Conservation (phyloP, 1,284 basidiomycete genomes). For the Trametes pubescens region DNA sequence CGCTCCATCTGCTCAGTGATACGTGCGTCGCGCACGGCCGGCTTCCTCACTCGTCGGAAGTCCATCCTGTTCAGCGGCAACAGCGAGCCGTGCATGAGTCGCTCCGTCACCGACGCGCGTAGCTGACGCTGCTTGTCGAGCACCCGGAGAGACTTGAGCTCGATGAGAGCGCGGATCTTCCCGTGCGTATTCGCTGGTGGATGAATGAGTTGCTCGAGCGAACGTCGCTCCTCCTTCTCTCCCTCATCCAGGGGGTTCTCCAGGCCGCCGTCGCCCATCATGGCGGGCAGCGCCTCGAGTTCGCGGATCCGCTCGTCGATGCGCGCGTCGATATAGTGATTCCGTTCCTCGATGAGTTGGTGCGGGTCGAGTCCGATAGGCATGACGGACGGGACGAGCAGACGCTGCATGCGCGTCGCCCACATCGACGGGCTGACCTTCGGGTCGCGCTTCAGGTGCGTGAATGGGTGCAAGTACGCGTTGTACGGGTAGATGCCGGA, state of each 20-base stretch:
- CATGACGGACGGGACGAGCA: constrained; percentile 89
- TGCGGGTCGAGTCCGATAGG: constrained; percentile 95
- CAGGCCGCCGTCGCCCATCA: constrained; percentile 80
- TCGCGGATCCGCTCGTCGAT: constrained; percentile 92
- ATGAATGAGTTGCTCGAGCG: constrained; percentile 50
- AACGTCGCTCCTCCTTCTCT: constrained; percentile 52
- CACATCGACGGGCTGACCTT: constrained; percentile 67
- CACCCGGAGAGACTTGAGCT: constrained; percentile 92
- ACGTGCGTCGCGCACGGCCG: constrained; percentile 89
- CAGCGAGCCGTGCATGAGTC: constrained; percentile 90
- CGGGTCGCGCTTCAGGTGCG: constrained; percentile 72
- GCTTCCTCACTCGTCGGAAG: constrained; percentile 90
- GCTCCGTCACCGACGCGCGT: constrained; percentile 87
- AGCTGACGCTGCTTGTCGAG: constrained; percentile 91
- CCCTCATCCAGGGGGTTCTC: constrained; percentile 63
- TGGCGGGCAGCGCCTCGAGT: constrained; percentile 85
- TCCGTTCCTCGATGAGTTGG: constrained; percentile 90
- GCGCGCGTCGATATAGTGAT: constrained; percentile 90
- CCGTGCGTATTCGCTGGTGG: constrained; percentile 71
- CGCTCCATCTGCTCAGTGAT: constrained; percentile 92
- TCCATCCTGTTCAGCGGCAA: constrained; percentile 92
- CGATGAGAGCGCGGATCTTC: constrained; percentile 91
- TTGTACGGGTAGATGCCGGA: constrained; percentile 96
- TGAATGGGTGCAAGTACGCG: constrained; percentile 89
- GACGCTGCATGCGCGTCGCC: constrained; percentile 79